phyloP scores from a whole-genome alignment of 352 stramenopile species.

The Paralagenidium karlingii region DNA sequence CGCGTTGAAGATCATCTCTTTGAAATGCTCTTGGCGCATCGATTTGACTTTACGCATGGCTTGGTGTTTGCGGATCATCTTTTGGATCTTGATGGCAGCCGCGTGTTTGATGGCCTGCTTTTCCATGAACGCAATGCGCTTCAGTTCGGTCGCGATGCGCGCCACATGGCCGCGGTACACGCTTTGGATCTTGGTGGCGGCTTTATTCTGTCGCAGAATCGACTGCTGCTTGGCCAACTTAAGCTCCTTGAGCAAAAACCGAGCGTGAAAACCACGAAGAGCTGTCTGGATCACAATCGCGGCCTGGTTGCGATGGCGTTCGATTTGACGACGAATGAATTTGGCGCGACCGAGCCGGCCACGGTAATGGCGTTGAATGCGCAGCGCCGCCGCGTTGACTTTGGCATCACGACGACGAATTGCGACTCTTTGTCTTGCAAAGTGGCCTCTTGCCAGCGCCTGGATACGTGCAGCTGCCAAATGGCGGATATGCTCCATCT shows the following conservation, averaged over 20 bases:
- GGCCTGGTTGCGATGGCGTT: slow-evolving; percentile 23
- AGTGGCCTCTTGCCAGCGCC: slow-evolving; percentile 19
- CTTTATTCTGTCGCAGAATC: slow-evolving; percentile 20
- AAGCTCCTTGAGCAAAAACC: slow-evolving; percentile 14
- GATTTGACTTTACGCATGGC: slow-evolving; percentile 21
- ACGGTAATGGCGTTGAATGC: slow-evolving; percentile 62
- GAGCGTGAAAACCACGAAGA: slow-evolving; percentile 20
- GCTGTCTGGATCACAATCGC: slow-evolving; percentile 44
- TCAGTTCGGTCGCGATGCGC: slow-evolving; percentile 50
- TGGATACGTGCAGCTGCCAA: slow-evolving; percentile 4
- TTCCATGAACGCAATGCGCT: slow-evolving; percentile 42
- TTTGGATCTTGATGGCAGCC: slow-evolving; percentile 61
- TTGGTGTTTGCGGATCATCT: slow-evolving; percentile 24
- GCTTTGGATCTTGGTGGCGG: slow-evolving; percentile 46
- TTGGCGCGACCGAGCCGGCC: slow-evolving; percentile 44
- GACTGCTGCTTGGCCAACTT: slow-evolving; percentile 15
- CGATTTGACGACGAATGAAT: slow-evolving; percentile 46
- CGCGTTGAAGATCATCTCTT: slow-evolving; percentile 26
- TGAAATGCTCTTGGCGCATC: slow-evolving; percentile 17
- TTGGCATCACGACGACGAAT: slow-evolving; percentile 2
- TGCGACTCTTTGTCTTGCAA: slow-evolving; percentile 16
- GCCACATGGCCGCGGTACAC: slow-evolving; percentile 60
- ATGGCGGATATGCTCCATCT: neutral
- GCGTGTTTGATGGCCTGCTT: slow-evolving; percentile 32
- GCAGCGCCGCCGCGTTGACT: slow-evolving; percentile 26